Percentiles rank a stretch among this genome's conserved stretches.
phyloP scores from a whole-genome alignment of 2,329 filamentous ascomycete species.

The Curvularia sp. region DNA sequence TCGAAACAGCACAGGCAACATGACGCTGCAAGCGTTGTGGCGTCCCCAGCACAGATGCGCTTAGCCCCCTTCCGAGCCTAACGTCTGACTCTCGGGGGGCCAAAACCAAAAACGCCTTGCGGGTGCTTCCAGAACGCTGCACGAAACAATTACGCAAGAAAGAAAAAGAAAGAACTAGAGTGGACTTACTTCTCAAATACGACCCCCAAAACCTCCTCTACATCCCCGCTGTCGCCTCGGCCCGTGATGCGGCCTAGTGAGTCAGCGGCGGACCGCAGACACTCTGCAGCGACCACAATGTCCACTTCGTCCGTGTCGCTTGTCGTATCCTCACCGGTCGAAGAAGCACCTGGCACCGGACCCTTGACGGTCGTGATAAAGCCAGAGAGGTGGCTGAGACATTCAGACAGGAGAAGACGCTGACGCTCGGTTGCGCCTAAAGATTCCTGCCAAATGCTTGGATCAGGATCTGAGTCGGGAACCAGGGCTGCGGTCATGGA shows the following conservation, averaged over 20 bases:
- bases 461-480: slow-evolving; percentile 59
- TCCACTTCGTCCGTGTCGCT: slow-evolving; percentile 65
- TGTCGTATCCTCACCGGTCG: slow-evolving; percentile 1
- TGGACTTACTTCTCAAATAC: slow-evolving; percentile 91
- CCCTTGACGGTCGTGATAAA: slow-evolving; percentile 69
- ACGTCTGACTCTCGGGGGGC: slow-evolving; percentile 14
- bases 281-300: slow-evolving; percentile 88
- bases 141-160: neutral
- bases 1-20: slow-evolving; percentile 10
- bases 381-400: slow-evolving; percentile 72
- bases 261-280: slow-evolving; percentile 67
- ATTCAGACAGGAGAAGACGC: slow-evolving; percentile 77
- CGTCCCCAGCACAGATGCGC: slow-evolving; percentile 14
- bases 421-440: slow-evolving; percentile 92
- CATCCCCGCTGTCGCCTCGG: slow-evolving; percentile 81
- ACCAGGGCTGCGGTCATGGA: slow-evolving; percentile 68
- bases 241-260: slow-evolving; percentile 80
- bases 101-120: slow-evolving; percentile 11
- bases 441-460: slow-evolving; percentile 78
- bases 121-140: slow-evolving; percentile 8
- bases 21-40: slow-evolving; percentile 33
- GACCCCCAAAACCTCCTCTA: slow-evolving; percentile 94
- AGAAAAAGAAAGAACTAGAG: slow-evolving; percentile 6
- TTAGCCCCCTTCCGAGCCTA: slow-evolving; percentile 11
- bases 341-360: slow-evolving; percentile 12